Conservation (phyloP, 108 stramenopile species). For the Tribonema minus region DNA sequence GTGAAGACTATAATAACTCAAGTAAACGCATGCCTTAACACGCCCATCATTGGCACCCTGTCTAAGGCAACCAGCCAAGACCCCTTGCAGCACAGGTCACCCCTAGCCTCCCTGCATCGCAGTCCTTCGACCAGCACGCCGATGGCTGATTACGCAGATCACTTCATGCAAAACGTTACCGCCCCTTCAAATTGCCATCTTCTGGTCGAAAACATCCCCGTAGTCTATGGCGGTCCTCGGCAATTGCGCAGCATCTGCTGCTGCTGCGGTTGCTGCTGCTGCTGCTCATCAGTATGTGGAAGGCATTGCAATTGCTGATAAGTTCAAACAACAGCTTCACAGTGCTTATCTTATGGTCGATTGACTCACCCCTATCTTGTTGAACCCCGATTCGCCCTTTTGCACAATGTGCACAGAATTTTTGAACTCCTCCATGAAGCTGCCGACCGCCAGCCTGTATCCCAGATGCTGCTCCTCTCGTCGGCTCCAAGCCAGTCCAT, state of each 20-base stretch:
- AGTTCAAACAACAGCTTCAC: no score
- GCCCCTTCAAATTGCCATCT: no score
- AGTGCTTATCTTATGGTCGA: not conserved
- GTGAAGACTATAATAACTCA: no score
- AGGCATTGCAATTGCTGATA: no score
- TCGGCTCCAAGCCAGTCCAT: constrained; percentile 83
- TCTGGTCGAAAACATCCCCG: not conserved
- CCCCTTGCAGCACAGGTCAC: no score
- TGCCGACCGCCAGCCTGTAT: constrained; percentile 90
- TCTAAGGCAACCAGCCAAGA: no score
- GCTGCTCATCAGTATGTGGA: not conserved
- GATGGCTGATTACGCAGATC: no score
- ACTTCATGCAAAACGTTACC: no score
- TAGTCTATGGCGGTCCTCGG: not conserved
- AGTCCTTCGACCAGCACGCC: no score
- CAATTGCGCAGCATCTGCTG: not conserved
- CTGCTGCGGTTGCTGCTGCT: not conserved
- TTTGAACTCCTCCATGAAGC: constrained; percentile 93
- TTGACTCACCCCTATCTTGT: constrained; percentile 68
- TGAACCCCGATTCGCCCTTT: constrained; percentile 23
- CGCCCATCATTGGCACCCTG: no score
- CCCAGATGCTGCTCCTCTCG: constrained; percentile 67
- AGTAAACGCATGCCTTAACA: no score
- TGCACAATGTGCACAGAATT: not conserved
- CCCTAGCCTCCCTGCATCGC: no score